phyloP scores from a whole-genome alignment of 2,329 filamentous ascomycete genomes.

The Xylaria hypoxylon region DNA sequence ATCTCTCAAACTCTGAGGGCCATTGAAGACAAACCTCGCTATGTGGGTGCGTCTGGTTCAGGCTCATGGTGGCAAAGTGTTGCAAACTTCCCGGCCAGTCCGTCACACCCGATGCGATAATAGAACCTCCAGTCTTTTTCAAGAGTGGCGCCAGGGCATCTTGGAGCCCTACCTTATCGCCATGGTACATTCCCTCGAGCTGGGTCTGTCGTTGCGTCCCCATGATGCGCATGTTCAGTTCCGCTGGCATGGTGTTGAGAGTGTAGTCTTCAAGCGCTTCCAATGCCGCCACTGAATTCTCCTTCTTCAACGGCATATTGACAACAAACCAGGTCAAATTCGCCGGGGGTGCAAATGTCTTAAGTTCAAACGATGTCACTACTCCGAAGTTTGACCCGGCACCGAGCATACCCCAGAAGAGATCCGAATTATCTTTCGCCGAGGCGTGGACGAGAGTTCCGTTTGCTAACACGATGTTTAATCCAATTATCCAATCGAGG shows the following conservation, averaged over 20 bases:
- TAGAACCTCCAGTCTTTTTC: constrained; percentile 49
- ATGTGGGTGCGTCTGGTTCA: constrained; percentile 49
- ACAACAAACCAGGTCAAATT: constrained; percentile 50
- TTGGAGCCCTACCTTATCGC: constrained; percentile 52
- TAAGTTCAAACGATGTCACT: constrained; percentile 48
- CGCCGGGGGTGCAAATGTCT: constrained; percentile 49
- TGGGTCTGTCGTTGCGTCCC: constrained; percentile 52
- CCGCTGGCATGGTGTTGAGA: constrained; percentile 52
- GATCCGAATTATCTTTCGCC: constrained; percentile 49
- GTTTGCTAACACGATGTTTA: constrained; percentile 50
- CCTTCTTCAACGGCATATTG: constrained; percentile 46
- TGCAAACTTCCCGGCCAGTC: constrained; percentile 51
- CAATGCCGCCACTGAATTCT: constrained; percentile 54
- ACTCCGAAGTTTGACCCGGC: constrained; percentile 52
- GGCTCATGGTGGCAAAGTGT: constrained; percentile 49
- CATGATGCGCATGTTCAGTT: constrained; percentile 58
- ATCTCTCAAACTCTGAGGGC: not conserved
- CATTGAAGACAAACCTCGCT: constrained; percentile 45
- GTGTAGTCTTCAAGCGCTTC: constrained; percentile 57
- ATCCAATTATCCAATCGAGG: constrained; percentile 57
- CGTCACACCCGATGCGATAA: constrained; percentile 50
- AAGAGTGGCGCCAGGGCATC: constrained; percentile 52
- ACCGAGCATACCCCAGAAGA: constrained; percentile 52
- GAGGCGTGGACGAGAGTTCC: constrained; percentile 48
- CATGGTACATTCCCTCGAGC: constrained; percentile 55